Base-by-base conservation (phyloP, 176 grass and related monocot genomes). In the Thinopyrum elongatum region DNA sequence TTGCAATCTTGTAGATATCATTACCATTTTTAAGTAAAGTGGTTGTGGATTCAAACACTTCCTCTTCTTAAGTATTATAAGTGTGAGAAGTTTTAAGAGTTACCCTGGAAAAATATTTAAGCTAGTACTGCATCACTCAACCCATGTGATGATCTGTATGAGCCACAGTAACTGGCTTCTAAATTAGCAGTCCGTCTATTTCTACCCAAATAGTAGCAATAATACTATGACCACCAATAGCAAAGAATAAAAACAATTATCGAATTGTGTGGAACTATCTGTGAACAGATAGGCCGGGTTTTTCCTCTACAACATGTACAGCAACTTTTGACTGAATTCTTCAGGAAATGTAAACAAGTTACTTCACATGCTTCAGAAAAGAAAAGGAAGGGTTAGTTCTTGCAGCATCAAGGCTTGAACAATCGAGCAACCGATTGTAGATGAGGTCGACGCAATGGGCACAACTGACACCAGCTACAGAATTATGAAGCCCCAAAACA, bases 301-400 rank as follows among this genome's bases (percentile, higher is more conserved):
- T 76, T 33, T 63, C 30, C 39, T 4, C 21, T 35, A 51, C 6
- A 21, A 60, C 17, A 41, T 21, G 28, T 47, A 7, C 26, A 63
- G 6, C 4, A 76, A 27, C 46, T 76, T 58, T 15, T 73, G 21
- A 87, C 58, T 13, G 17, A 76, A 75, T 71, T 64, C 5, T 86
- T 70, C 23, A 35, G 22, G 47, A 67, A 66, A 19, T 49, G 12
- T 28, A 61, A 76, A 16, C 17, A 53, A 71, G 78, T 49, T 75
- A 64, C 16, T 76, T 70, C 78, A 69, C 51, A 74, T 75, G n/a
- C 71, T 87, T 58, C 25, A 77, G 14, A 80, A 35, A 42, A 33
- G 5, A 68, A 42, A 46, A 65, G 17, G 23, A 41, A 5, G 53
- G 36, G 34, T 11, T 19, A 89, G 33, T 70, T 62, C 4, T 30